phyloP scores from a whole-genome alignment of 2,329 filamentous ascomycete genomes.

The Lecanicillium sp. region DNA sequence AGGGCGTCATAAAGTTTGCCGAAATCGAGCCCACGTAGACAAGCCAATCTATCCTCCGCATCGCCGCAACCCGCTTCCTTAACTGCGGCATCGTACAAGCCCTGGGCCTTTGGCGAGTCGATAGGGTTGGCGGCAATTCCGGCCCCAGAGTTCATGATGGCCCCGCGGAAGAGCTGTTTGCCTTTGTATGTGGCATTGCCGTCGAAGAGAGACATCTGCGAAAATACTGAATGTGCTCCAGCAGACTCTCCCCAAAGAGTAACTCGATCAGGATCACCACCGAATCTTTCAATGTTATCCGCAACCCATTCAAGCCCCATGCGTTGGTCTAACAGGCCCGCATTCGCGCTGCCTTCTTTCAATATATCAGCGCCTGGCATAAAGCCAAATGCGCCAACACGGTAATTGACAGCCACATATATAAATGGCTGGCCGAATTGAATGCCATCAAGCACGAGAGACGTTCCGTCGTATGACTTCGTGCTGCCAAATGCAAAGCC shows the following conservation, averaged over 20 bases:
- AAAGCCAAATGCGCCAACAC: constrained; percentile 58
- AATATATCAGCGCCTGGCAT: constrained; percentile 50
- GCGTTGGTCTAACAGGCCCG: constrained; percentile 56
- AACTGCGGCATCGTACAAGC: constrained; percentile 57
- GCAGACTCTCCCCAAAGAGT: constrained; percentile 65
- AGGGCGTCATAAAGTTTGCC: constrained; percentile 20
- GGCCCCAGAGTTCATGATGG: constrained; percentile 71
- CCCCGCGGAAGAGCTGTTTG: constrained; percentile 66
- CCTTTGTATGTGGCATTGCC: constrained; percentile 71
- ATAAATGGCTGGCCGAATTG: constrained; percentile 50
- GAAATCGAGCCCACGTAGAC: constrained; percentile 58
- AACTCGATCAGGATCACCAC: constrained; percentile 57
- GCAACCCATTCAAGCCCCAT: constrained; percentile 56
- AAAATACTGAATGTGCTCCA: constrained; percentile 65
- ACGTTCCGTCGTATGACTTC: constrained; percentile 32
- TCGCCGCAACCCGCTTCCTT: constrained; percentile 54
- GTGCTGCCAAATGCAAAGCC: constrained; percentile 35
- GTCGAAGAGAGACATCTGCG: constrained; percentile 69
- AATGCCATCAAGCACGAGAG: constrained; percentile 29
- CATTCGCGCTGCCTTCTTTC: constrained; percentile 48
- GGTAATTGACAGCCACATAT: constrained; percentile 60
- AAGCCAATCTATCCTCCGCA: constrained; percentile 53
- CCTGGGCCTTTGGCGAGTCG: constrained; percentile 60
- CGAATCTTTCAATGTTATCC: constrained; percentile 59
- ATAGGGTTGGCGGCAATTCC: constrained; percentile 56